Percentiles rank a stretch among this genome's conserved stretches.
These are phyloP conservation scores for Acanthamoeba sp. DNA, from an alignment of 208 protist genomes.

Conservation along the genomic window DNA sequence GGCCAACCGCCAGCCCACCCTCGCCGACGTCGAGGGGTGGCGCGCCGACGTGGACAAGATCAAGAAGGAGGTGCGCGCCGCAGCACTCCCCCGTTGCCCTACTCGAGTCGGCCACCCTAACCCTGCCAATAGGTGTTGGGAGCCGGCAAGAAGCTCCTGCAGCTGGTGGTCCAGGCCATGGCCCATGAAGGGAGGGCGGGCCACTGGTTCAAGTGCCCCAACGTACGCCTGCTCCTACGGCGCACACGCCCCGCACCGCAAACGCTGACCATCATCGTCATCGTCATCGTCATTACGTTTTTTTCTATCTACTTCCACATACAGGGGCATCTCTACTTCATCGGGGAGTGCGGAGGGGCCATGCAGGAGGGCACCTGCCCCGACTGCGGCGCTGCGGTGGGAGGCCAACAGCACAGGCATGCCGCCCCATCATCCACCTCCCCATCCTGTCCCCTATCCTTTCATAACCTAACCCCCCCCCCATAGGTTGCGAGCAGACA, in stretches of 20 bases:
- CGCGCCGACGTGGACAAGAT: not conserved
- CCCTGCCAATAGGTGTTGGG: not conserved
- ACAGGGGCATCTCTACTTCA: constrained; percentile 85
- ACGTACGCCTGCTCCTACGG: not conserved
- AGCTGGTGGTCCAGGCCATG: constrained; percentile 45
- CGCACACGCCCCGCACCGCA: not conserved
- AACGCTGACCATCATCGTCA: too few species aligned
- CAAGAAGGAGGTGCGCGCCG: not conserved
- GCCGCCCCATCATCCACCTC: not conserved
- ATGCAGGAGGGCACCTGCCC: constrained; percentile 80
- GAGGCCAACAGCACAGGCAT: constrained; percentile 75
- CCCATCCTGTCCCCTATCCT: not conserved
- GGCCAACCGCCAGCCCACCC: not conserved
- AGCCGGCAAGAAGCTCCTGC: constrained; percentile 32
- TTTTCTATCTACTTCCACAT: constrained; percentile 21
- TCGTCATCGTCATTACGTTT: too few species aligned
- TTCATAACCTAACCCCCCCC: not conserved
- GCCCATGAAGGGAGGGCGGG: constrained; percentile 48
- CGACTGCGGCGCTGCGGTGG: constrained; percentile 83
- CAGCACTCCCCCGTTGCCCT: too few species aligned
- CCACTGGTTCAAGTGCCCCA: constrained; percentile 61
- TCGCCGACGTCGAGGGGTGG: not conserved
- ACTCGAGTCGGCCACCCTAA: not conserved
- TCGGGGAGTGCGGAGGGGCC: constrained; percentile 88
- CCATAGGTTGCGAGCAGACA: not conserved